These are phyloP conservation scores for Fusarium algeriense DNA, from an alignment of 2,329 filamentous ascomycete genomes.

Conservation along the genomic window DNA sequence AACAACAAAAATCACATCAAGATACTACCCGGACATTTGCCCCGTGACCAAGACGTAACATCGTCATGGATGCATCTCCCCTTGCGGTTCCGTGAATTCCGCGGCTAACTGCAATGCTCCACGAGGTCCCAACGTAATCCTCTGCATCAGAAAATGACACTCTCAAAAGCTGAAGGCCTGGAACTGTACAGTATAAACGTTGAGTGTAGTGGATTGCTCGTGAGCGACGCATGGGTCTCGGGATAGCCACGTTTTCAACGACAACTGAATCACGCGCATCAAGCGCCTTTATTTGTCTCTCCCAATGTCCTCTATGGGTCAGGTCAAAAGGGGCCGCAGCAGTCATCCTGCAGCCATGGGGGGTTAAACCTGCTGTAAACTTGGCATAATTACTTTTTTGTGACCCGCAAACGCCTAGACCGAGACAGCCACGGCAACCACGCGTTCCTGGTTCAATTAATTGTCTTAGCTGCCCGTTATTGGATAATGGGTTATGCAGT, in stretches of 20 bases:
- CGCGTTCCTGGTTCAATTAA: slow-evolving; percentile 10
- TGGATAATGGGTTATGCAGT: background rate
- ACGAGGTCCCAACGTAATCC: background rate
- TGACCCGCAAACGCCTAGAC: background rate
- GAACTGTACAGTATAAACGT: background rate
- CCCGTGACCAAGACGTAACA: background rate
- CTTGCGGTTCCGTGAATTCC: background rate
- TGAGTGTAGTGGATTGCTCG: background rate
- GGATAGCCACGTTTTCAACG: slow-evolving; percentile 35
- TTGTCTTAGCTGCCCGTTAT: background rate
- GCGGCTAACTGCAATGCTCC: background rate
- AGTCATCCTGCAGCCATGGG: background rate
- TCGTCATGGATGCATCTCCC: background rate
- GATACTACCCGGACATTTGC: background rate
- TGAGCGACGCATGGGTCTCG: background rate
- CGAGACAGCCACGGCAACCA: slow-evolving; percentile 1
- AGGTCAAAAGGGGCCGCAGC: background rate
- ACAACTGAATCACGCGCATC: background rate
- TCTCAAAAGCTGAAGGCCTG: background rate
- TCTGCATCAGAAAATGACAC: background rate
- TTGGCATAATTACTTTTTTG: slow-evolving; percentile 8
- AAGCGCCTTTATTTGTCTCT: background rate
- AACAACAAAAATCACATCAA: background rate
- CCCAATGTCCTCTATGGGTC: background rate
- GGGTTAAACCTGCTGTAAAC: background rate